Evolutionary conservation across 805 yeast species (phyloP).

Genomic region (Saturnispora saitoi): DNA sequence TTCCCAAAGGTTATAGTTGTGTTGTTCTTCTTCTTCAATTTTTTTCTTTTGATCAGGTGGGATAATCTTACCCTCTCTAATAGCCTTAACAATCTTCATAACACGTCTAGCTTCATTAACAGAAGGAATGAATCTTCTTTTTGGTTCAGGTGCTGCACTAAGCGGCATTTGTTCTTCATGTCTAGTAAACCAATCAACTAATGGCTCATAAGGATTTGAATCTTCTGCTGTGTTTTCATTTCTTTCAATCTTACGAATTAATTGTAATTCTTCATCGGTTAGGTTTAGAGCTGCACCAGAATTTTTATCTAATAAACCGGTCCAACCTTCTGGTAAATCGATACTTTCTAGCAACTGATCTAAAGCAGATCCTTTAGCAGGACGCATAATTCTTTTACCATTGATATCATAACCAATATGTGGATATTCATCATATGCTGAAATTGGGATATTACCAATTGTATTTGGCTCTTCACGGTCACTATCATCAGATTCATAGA

Average conservation of each 20-base stretch:
- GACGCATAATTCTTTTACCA: constrained; percentile 97
- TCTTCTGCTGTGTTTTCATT: constrained; percentile 76
- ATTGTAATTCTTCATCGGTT: constrained; percentile 78
- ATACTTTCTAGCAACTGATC: constrained; percentile 84
- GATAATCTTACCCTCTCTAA: constrained; percentile 89
- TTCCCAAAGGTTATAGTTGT: constrained; percentile 80
- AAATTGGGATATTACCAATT: constrained; percentile 85
- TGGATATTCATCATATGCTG: constrained; percentile 95
- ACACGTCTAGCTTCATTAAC: constrained; percentile 93
- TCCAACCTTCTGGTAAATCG: constrained; percentile 98
- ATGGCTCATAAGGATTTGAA: constrained; percentile 85
- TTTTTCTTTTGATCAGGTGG: constrained; percentile 55
- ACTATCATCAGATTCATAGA: constrained; percentile 91
- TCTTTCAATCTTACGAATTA: constrained; percentile 75
- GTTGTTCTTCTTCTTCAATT: constrained; percentile 35
- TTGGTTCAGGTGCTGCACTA: constrained; percentile 92
- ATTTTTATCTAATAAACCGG: constrained; percentile 84
- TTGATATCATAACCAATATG: constrained; percentile 95
- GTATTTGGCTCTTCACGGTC: constrained; percentile 77
- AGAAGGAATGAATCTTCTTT: constrained; percentile 92
- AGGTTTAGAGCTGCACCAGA: constrained; percentile 82
- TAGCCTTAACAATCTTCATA: constrained; percentile 94
- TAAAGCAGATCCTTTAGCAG: constrained; percentile 92
- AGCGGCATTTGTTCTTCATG: constrained; percentile 83
- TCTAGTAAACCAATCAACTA: constrained; percentile 91